Evolutionary conservation across 108 stramenopile genomes (phyloP).

Genomic region (Pseudonitzschia pungens): DNA sequence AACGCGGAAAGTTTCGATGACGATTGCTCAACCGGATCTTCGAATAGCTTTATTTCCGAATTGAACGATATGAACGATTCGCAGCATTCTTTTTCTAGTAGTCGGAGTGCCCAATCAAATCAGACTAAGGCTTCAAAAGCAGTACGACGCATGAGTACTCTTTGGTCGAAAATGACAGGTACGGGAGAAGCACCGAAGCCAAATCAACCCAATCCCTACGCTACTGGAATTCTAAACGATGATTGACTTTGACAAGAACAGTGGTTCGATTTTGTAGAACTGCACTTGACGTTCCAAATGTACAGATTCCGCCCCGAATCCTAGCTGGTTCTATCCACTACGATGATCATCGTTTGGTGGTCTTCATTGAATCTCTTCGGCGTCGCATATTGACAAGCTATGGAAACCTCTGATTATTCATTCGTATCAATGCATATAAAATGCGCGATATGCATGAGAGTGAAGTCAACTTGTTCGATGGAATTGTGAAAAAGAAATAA

Average conservation of each 20-base stretch:
- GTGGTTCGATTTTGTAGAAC: too few species aligned
- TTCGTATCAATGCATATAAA: too few species aligned
- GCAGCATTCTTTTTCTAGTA: background rate
- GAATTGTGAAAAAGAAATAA: too few species aligned
- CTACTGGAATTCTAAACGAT: conserved; percentile 3
- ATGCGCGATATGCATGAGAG: too few species aligned
- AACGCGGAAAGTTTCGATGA: conserved; percentile 16
- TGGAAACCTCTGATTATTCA: too few species aligned
- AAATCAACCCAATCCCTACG: conserved; percentile 3
- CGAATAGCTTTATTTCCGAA: conserved; percentile 6
- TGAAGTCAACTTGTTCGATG: too few species aligned
- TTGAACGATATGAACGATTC: background rate
- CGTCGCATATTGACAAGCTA: too few species aligned
- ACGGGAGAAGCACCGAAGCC: conserved; percentile 1
- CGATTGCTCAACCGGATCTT: conserved; percentile 22
- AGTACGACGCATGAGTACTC: conserved; percentile 10
- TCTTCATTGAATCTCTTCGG: too few species aligned
- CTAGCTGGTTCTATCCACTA: too few species aligned
- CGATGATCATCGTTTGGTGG: too few species aligned
- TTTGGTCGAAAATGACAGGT: conserved; percentile 29
- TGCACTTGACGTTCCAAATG: background rate
- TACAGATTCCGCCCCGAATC: too few species aligned
- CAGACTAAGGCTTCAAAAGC: conserved; percentile 1
- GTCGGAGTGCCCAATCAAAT: background rate
- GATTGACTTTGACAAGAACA: background rate